Percentiles rank a stretch among this genome's conserved stretches.
These are phyloP conservation scores for Pythium biforme DNA, from an alignment of 352 stramenopile species.

Conservation along the genomic window DNA sequence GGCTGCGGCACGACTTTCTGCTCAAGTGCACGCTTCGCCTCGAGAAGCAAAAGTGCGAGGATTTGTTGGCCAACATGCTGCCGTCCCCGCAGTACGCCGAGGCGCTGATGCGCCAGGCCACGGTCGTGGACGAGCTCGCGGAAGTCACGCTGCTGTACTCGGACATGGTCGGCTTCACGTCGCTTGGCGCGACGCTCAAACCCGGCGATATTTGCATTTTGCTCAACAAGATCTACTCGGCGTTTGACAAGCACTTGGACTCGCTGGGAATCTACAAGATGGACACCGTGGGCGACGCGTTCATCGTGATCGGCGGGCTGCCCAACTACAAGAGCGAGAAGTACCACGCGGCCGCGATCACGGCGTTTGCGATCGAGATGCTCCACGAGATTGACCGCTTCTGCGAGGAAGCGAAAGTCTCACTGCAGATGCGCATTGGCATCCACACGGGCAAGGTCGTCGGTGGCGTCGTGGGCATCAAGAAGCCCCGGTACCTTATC, in stretches of 20 bases:
- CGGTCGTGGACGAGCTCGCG: conserved; percentile 76
- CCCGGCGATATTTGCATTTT: conserved; percentile 70
- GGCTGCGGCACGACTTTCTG: conserved; percentile 69
- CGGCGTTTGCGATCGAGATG: conserved; percentile 83
- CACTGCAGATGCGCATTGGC: conserved; percentile 84
- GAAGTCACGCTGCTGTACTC: conserved; percentile 86
- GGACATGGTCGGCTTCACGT: conserved; percentile 86
- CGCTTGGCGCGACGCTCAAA: conserved; percentile 54
- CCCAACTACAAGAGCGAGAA: conserved; percentile 70
- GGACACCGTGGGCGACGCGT: conserved; percentile 84
- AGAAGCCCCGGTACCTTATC: conserved; percentile 85
- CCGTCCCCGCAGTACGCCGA: conserved; percentile 73
- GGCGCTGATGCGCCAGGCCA: conserved; percentile 64
- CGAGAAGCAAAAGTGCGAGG: conserved; percentile 78
- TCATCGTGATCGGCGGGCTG: conserved; percentile 78
- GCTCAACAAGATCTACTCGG: conserved; percentile 80
- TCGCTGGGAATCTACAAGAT: conserved; percentile 85
- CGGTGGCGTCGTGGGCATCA: conserved; percentile 77
- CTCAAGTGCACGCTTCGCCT: conserved; percentile 77
- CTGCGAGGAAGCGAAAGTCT: conserved; percentile 54
- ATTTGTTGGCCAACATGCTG: conserved; percentile 86
- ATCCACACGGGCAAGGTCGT: conserved; percentile 84
- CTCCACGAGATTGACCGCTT: conserved; percentile 83
- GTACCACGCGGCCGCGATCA: conserved; percentile 69
- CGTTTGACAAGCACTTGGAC: conserved; percentile 83